Percentiles rank a stretch among this genome's conserved stretches.
Evolutionary conservation across 371 early-diverging fungal species (phyloP).

Genomic region (Rhizopus delemar): DNA sequence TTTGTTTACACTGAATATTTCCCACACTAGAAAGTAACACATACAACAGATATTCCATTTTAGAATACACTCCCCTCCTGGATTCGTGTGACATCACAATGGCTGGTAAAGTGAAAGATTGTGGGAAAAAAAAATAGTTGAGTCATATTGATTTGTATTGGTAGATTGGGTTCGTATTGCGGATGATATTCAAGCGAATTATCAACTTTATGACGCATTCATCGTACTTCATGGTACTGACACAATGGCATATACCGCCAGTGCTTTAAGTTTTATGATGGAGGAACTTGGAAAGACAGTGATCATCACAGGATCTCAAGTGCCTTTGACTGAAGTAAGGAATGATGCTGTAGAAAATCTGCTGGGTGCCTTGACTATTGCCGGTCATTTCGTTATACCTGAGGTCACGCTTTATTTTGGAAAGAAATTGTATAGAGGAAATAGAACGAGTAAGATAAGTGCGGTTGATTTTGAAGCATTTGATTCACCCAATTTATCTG

Average conservation of each 20-base stretch:
- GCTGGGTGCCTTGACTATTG: constrained; percentile 85
- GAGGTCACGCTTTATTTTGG: constrained; percentile 95
- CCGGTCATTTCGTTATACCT: constrained; percentile 97
- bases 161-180: constrained; percentile 95
- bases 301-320: constrained; percentile 95
- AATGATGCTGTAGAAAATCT: constrained; percentile 97
- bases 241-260: constrained; percentile 94
- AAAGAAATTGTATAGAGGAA: constrained; percentile 94
- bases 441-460: constrained; percentile 89
- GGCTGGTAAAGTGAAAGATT: constrained; percentile 50
- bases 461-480: constrained; percentile 96
- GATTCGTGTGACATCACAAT: constrained; percentile 95
- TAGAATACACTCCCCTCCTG: constrained; percentile 92
- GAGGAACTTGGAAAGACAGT: constrained; percentile 96
- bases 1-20: constrained; percentile 24
- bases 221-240: constrained; percentile 94
- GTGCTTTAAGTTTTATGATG: constrained; percentile 94
- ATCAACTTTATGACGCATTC: constrained; percentile 90
- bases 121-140: not conserved
- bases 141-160: not conserved
- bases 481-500: constrained; percentile 90
- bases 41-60: constrained; percentile 71
- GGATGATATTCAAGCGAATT: constrained; percentile 92
- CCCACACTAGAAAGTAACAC: constrained; percentile 9
- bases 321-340: constrained; percentile 93